Percentiles rank a stretch among this genome's conserved stretches.
These are phyloP conservation scores for Phytophthora pistaciae DNA, from an alignment of 352 stramenopile species.

Conservation along the genomic window DNA sequence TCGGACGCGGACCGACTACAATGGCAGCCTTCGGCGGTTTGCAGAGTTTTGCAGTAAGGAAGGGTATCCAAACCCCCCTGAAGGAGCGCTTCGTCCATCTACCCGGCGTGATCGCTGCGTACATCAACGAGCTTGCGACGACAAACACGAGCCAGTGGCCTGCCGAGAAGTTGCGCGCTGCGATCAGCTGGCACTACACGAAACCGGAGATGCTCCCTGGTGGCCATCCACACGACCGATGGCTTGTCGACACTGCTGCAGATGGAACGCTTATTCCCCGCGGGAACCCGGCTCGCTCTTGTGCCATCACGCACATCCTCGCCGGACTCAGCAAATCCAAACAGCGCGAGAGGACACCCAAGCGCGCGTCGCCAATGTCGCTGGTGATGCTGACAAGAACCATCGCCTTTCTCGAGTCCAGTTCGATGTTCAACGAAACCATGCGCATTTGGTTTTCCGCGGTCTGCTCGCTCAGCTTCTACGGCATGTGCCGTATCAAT, in stretches of 20 bases:
- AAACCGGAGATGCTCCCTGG: constrained; percentile 17
- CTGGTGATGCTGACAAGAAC: too few relatives aligned
- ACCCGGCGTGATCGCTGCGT: constrained; percentile 24
- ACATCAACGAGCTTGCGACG: constrained; percentile 26
- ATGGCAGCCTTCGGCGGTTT: too few relatives aligned
- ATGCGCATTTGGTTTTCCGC: too few relatives aligned
- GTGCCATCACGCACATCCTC: constrained; percentile 15
- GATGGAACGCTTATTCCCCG: constrained; percentile 7
- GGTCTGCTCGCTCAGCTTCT: too few relatives aligned
- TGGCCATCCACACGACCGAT: constrained; percentile 19
- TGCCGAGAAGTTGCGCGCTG: constrained; percentile 7
- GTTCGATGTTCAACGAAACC: too few relatives aligned
- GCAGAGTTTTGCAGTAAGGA: too few relatives aligned
- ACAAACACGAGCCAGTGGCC: constrained; percentile 15
- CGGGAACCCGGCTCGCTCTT: neutral
- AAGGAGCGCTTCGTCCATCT: constrained; percentile 31
- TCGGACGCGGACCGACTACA: too few relatives aligned
- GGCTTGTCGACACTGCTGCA: constrained; percentile 4
- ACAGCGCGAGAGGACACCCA: constrained; percentile 13
- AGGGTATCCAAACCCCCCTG: constrained; percentile 20
- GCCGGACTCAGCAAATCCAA: constrained; percentile 12
- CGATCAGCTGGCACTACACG: constrained; percentile 8
- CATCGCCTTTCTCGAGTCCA: too few relatives aligned
- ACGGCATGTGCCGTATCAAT: too few relatives aligned
- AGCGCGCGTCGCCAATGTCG: constrained; percentile 15